A percentile compares a stretch with the other conserved stretches of the same genome.
These are phyloP conservation scores for Fusarium sp. DNA, from an alignment of 2,329 filamentous ascomycete species.

Conservation along the genomic window DNA sequence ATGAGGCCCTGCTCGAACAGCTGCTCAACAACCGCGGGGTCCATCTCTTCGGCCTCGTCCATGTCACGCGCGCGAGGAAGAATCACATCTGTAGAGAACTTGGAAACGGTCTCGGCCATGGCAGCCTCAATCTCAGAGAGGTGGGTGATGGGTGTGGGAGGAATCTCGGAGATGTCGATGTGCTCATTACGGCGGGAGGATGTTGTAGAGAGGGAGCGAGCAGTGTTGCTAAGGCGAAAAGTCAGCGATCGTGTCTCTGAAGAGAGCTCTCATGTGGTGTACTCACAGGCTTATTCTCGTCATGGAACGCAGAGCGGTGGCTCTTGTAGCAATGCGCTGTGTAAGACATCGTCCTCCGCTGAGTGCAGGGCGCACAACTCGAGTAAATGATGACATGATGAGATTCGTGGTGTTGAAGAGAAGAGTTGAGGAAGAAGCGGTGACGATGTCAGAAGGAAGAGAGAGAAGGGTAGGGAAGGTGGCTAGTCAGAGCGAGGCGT, in stretches of 20 bases:
- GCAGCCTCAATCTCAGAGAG: constrained; percentile 89
- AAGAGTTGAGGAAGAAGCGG: background rate
- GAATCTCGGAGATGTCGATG: constrained; percentile 77
- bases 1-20: constrained; percentile 98
- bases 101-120: constrained; percentile 90
- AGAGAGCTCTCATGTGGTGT: background rate
- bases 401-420: background rate
- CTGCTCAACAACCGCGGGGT: constrained; percentile 86
- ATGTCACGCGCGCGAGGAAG: constrained; percentile 94
- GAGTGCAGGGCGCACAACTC: constrained; percentile 63
- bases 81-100: constrained; percentile 90
- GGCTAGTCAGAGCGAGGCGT: constrained; percentile 7
- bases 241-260: background rate
- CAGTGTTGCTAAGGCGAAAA: constrained; percentile 42
- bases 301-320: constrained; percentile 37
- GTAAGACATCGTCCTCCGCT: constrained; percentile 55
- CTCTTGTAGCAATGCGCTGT: constrained; percentile 41
- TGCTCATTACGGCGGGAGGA: constrained; percentile 59
- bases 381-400: constrained; percentile 57
- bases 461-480: background rate
- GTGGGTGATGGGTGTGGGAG: constrained; percentile 92
- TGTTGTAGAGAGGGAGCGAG: constrained; percentile 71
- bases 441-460: background rate
- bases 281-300: constrained; percentile 45
- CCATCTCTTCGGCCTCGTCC: constrained; percentile 97